phyloP scores from a whole-genome alignment of 495 filamentous ascomycete genomes.

The Xylaria curta region DNA sequence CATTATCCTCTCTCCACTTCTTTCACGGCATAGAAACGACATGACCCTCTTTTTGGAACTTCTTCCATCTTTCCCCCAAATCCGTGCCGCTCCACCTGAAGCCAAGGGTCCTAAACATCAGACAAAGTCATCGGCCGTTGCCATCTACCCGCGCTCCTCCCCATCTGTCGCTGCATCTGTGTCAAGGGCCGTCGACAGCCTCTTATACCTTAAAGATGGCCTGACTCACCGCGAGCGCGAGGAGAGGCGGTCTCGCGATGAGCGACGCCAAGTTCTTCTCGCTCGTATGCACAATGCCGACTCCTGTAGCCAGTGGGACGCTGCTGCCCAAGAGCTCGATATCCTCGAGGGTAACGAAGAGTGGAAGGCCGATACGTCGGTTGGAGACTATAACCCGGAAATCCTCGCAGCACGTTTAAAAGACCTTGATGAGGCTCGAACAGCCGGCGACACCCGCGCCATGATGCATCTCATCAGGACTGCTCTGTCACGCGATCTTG shows the following conservation, averaged over 20 bases:
- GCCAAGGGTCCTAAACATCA: neutral
- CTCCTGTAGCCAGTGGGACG: conserved; percentile 68
- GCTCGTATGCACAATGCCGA: conserved; percentile 68
- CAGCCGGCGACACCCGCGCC: conserved; percentile 67
- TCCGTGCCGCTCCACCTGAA: conserved; percentile 21
- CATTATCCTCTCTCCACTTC: neutral
- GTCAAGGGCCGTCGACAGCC: conserved; percentile 31
- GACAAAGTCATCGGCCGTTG: neutral
- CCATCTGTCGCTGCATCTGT: conserved; percentile 16
- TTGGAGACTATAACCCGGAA: conserved; percentile 69
- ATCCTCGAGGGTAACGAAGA: conserved; percentile 76
- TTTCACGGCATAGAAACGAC: conserved; percentile 25
- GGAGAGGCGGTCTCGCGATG: conserved; percentile 56
- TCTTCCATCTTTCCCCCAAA: conserved; percentile 28
- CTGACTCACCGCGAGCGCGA: conserved; percentile 61
- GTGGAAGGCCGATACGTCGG: conserved; percentile 70
- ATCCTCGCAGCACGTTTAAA: conserved; percentile 72
- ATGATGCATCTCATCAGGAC: conserved; percentile 88
- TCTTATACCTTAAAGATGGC: conserved; percentile 54
- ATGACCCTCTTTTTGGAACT: conserved; percentile 36
- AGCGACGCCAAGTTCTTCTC: conserved; percentile 67
- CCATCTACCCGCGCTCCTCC: conserved; percentile 2
- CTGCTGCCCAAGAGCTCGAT: conserved; percentile 79
- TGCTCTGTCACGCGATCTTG: conserved; percentile 77
- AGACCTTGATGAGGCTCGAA: conserved; percentile 77